Conservation (phyloP, 306 rosid species). For the Purshia tridentata region DNA sequence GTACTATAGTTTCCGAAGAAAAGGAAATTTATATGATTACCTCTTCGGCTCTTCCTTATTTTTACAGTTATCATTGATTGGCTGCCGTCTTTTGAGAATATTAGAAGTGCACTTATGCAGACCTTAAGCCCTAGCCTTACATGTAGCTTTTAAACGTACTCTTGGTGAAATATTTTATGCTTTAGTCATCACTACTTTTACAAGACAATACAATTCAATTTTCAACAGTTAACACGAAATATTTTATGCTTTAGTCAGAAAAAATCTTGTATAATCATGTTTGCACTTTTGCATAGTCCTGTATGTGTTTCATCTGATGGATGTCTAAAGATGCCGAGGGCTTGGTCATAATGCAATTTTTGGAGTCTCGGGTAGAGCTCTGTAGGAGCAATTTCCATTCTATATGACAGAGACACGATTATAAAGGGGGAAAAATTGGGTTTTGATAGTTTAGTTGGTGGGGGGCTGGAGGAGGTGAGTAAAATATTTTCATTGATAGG, state of each 20-base stretch:
- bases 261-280: neutral
- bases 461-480: too few species aligned
- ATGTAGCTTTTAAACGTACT: neutral
- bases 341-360: neutral
- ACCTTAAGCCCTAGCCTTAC: neutral
- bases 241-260: too few species aligned
- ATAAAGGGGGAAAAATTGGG: neutral
- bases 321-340: neutral
- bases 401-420: too few species aligned
- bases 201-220: neutral
- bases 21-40: constrained; percentile 1
- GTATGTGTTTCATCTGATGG: neutral
- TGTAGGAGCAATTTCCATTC: neutral
- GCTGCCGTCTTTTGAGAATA: neutral
- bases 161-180: too few species aligned
- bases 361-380: neutral
- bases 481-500: too few species aligned
- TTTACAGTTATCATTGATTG: neutral
- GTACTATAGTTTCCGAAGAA: neutral
- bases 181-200: too few species aligned
- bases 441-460: neutral
- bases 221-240: neutral
- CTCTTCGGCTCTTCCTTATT: neutral
- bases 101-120: neutral
- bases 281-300: neutral